Conservation (phyloP, 176 grass and related monocot genomes). For the Metroxylon sagu region DNA sequence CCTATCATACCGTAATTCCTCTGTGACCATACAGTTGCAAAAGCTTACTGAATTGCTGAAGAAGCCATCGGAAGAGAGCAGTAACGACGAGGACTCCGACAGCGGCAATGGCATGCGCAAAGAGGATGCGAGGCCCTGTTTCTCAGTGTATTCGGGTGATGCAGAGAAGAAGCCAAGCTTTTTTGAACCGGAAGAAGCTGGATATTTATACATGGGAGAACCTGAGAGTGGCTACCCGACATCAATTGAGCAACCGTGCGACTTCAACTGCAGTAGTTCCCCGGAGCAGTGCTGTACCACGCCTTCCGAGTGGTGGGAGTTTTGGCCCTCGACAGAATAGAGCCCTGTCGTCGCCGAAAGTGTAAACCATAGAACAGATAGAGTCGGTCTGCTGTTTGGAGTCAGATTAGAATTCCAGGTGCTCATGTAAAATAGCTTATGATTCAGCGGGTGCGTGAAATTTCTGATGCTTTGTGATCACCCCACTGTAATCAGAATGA, state of each 20-base stretch:
- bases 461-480: no score
- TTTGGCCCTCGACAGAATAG: conserved; percentile 69
- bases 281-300: conserved; percentile 52
- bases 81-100: conserved; percentile 25
- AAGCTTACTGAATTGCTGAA: conserved; percentile 60
- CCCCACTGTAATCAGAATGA: no score
- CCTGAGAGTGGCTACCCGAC: conserved; percentile 30
- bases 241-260: conserved; percentile 47
- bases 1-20: no score
- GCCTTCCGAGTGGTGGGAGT: conserved; percentile 80
- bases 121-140: conserved; percentile 23
- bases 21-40: conserved; percentile 33
- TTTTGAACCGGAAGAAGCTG: conserved; percentile 36
- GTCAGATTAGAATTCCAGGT: no score
- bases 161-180: conserved; percentile 26
- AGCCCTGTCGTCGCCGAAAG: no score
- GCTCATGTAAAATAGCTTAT: no score
- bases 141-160: conserved; percentile 25
- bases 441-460: no score
- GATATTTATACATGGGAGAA: conserved; percentile 24
- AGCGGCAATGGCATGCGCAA: conserved; percentile 15
- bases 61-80: conserved; percentile 33
- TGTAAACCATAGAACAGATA: no score
- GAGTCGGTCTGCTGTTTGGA: no score
- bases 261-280: conserved; percentile 59